A percentile compares a stretch with the other conserved stretches of the same genome.
Evolutionary conservation across 345 rosid genomes (phyloP).

Genomic region (Salix udensis): DNA sequence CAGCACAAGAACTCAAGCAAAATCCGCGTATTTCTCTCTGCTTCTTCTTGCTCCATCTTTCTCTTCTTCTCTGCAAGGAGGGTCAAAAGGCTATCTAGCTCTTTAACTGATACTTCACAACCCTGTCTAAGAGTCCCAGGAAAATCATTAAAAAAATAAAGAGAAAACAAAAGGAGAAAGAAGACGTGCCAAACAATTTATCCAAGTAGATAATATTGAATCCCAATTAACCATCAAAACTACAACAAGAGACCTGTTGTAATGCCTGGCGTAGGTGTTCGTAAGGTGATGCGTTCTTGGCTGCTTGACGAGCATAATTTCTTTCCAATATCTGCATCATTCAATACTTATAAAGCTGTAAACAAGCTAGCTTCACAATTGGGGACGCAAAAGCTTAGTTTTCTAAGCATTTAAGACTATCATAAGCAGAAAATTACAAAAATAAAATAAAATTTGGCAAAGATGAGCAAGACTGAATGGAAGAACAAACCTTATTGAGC

Average conservation of each 20-base stretch:
- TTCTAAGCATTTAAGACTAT: not conserved
- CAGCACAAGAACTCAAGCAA: slow-evolving; percentile 37
- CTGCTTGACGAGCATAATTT: slow-evolving; percentile 62
- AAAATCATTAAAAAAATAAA: not conserved
- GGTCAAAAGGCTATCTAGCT: slow-evolving; percentile 35
- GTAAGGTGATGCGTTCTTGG: slow-evolving; percentile 62
- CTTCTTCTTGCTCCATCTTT: slow-evolving; percentile 40
- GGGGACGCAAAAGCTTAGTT: not conserved
- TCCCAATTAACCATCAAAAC: not conserved
- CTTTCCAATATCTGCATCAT: slow-evolving; percentile 68
- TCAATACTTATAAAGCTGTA: not conserved
- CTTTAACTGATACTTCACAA: slow-evolving; percentile 40
- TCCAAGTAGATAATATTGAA: not conserved
- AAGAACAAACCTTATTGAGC: slow-evolving; percentile 15
- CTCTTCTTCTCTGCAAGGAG: slow-evolving; percentile 39
- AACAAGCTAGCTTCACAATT: not conserved
- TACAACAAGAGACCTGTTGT: slow-evolving; percentile 53
- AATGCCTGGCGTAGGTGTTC: slow-evolving; percentile 62
- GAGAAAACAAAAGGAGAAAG: not conserved
- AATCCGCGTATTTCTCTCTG: slow-evolving; percentile 37
- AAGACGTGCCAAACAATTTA: not conserved
- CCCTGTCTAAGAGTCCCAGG: slow-evolving; percentile 42
- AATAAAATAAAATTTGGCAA: not conserved
- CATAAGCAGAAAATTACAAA: not conserved
- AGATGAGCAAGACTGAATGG: too few species aligned